Conservation (phyloP, 1,139 yeast species). For the Nakaseomyces kungkrabaensis region DNA sequence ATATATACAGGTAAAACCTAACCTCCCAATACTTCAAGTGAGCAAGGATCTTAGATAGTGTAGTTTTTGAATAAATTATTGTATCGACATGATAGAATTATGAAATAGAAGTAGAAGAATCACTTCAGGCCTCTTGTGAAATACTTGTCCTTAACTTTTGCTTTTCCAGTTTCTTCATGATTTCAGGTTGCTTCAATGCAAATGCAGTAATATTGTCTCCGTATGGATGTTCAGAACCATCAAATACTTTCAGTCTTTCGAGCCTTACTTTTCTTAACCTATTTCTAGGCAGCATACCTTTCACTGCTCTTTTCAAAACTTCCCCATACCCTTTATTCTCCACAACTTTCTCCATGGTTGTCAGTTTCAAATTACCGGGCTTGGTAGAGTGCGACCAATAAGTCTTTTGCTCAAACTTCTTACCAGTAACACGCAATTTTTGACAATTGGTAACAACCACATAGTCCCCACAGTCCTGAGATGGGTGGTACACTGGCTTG, state of each 20-base stretch:
- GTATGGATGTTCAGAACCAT: slow-evolving; percentile 84
- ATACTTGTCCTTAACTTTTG: not conserved
- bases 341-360: slow-evolving; percentile 70
- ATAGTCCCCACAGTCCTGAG: slow-evolving; percentile 87
- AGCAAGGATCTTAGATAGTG: too few relatives aligned
- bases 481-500: slow-evolving; percentile 73
- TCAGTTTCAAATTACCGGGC: slow-evolving; percentile 81
- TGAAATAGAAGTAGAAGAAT: not conserved
- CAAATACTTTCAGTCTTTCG: slow-evolving; percentile 76
- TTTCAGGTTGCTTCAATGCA: slow-evolving; percentile 66
- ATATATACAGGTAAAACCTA: not conserved
- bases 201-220: slow-evolving; percentile 72
- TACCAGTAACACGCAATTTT: slow-evolving; percentile 70
- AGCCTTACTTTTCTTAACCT: slow-evolving; percentile 68
- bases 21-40: not conserved
- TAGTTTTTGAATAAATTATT: not conserved
- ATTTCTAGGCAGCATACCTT: slow-evolving; percentile 94
- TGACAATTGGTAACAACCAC: slow-evolving; percentile 93
- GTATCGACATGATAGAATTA: not conserved
- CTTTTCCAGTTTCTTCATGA: slow-evolving; percentile 13
- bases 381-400: slow-evolving; percentile 86
- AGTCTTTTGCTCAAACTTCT: slow-evolving; percentile 69
- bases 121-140: not conserved
- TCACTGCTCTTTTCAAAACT: slow-evolving; percentile 72
- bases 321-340: slow-evolving; percentile 81